These are phyloP conservation scores for Typha latifolia DNA, from an alignment of 176 grass and related monocot species.

Conservation along the genomic window DNA sequence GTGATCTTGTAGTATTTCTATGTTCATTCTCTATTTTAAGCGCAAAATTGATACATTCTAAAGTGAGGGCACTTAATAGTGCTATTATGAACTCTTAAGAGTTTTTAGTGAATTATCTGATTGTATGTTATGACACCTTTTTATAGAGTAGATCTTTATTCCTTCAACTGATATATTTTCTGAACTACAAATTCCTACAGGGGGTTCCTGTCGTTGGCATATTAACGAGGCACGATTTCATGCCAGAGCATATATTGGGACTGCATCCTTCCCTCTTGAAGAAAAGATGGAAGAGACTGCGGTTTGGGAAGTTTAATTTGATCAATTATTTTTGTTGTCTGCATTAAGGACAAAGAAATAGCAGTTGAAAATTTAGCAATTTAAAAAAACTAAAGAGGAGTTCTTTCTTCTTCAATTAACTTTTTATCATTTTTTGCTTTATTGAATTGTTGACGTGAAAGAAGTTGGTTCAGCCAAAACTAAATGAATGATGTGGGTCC, in stretches of 20 bases:
- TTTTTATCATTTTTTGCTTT: not conserved
- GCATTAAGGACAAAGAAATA: not conserved
- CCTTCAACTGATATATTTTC: not conserved
- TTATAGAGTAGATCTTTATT: conserved; percentile 2
- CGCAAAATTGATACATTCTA: no score
- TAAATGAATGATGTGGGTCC: no score
- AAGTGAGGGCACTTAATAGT: not conserved
- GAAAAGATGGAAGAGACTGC: conserved; percentile 62
- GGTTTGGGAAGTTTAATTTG: conserved; percentile 47
- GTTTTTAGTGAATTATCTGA: not conserved
- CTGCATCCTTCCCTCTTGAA: conserved; percentile 71
- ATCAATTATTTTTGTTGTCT: conserved; percentile 26
- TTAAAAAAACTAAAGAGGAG: not conserved
- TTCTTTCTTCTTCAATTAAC: not conserved
- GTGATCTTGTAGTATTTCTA: conserved; percentile 7
- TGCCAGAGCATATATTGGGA: conserved; percentile 73
- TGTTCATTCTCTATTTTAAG: not conserved
- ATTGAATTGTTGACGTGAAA: not conserved
- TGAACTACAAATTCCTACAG: conserved; percentile 26
- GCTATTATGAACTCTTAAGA: conserved; percentile 3
- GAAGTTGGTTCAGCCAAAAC: not conserved
- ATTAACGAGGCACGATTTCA: conserved; percentile 81
- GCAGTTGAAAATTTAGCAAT: not conserved
- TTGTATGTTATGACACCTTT: not conserved
- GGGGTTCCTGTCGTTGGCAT: conserved; percentile 72